These are phyloP conservation scores for Cercospora zeae-maydis DNA, from an alignment of 2,329 filamentous ascomycete species.

Conservation along the genomic window DNA sequence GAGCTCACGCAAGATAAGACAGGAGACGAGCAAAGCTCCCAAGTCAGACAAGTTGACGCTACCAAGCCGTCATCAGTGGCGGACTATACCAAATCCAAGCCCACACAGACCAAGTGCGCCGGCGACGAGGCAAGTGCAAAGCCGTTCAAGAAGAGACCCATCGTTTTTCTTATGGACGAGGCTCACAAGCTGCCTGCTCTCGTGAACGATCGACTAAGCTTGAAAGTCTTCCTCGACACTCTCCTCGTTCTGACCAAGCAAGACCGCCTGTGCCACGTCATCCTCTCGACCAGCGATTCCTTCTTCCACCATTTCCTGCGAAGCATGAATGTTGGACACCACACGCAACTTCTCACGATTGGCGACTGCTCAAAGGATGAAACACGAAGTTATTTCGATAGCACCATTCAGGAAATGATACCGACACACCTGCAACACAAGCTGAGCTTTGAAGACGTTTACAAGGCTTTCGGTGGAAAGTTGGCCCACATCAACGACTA, in stretches of 20 bases:
- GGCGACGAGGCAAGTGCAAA: not conserved
- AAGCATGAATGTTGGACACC: conserved; percentile 23
- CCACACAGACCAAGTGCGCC: not conserved
- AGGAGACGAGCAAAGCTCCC: not conserved
- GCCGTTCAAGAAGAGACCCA: conserved; percentile 18
- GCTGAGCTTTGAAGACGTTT: conserved; percentile 18
- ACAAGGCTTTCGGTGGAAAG: conserved; percentile 23
- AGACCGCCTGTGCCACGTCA: conserved; percentile 21
- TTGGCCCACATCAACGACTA: conserved; percentile 22
- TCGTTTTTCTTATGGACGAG: conserved; percentile 22
- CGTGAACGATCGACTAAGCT: conserved; percentile 16
- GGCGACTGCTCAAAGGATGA: conserved; percentile 21
- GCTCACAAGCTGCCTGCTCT: conserved; percentile 21
- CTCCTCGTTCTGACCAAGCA: conserved; percentile 23
- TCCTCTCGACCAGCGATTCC: conserved; percentile 21
- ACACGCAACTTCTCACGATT: conserved; percentile 21
- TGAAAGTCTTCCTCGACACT: conserved; percentile 24
- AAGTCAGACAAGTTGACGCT: conserved; percentile 9
- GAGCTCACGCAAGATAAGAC: not conserved
- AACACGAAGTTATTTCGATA: conserved; percentile 15
- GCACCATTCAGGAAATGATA: conserved; percentile 12
- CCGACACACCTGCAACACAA: conserved; percentile 15
- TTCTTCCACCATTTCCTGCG: conserved; percentile 25
- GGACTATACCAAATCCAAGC: not conserved
- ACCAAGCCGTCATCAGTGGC: not conserved